Base-by-base conservation (phyloP, 768 basidiomycete species). In the Cytidiella melzeri region DNA sequence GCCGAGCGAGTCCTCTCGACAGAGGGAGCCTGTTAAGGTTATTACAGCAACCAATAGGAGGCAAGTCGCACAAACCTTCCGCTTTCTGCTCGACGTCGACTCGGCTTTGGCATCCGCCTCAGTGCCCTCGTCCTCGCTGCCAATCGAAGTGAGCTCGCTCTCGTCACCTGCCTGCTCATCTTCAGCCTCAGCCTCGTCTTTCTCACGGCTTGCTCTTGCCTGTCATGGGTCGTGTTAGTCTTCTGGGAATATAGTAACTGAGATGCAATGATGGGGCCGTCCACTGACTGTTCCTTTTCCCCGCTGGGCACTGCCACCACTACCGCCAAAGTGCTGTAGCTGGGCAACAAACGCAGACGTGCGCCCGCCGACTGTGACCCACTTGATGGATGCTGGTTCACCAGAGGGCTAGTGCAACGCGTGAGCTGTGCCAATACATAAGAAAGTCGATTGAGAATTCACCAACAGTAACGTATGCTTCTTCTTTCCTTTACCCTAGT, bases 331-430 rank as follows among this genome's bases (percentile, higher is more conserved):
- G 24, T 61, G 58, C 61, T 88, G 87, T 9, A 88, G 66, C 63
- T 88, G 79, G 11, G 61, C 59, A 6, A 89, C 80, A 56, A 74
- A 83, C 12, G 87, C 87, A 3, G 86, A 86, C 6, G 87, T 89
- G 13, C 87, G 73, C 3, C 87, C 86, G 15, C 84, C 85, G 6
- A 91, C 83, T 4, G 80, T 86, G 47, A 84, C 62, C 76, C 82
- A 90, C 57, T 76, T 78, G 48, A 90, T 79, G 6, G 83, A 86
- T 1, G 84, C 88, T n/a, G 73, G 74, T 48, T 73, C 67, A 4
- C 87, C 88, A 47, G 79, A 76, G 0, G 83, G 80, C 87, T 89
- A 43, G 15, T 21, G 13, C 3, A 24, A 9, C 18, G 26, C 10
- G 24, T 47, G 1, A 24, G 27, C n/a, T 1, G 40, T 39, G 38